Conservation (phyloP, 2,329 filamentous ascomycete genomes). For the Penicillium sp. region DNA sequence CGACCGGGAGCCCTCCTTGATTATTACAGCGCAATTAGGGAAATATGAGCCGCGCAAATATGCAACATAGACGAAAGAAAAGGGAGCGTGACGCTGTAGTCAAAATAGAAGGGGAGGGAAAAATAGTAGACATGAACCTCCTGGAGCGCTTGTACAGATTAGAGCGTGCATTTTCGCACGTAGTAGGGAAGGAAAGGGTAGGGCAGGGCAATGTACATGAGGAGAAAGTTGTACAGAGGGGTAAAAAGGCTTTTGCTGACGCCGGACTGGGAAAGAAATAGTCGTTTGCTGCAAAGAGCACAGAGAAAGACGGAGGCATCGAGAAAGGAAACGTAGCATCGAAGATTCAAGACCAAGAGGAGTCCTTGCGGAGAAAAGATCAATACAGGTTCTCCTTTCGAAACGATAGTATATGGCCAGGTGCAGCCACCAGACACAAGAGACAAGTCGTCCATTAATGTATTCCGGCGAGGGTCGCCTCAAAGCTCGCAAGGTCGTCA, state of each 20-base stretch:
- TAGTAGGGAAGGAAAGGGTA: constrained; percentile 9
- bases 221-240: constrained; percentile 17
- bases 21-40: constrained; percentile 25
- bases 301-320: neutral
- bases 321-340: neutral
- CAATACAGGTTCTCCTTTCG: neutral
- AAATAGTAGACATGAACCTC: constrained; percentile 11
- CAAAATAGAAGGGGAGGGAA: constrained; percentile 7
- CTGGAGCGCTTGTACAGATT: constrained; percentile 11
- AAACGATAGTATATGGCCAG: neutral
- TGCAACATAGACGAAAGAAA: constrained; percentile 19
- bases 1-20: constrained; percentile 8
- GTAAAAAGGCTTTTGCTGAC: constrained; percentile 15
- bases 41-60: constrained; percentile 23
- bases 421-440: neutral
- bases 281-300: constrained; percentile 10
- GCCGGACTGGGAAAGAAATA: constrained; percentile 5
- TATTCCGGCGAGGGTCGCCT: constrained; percentile 25
- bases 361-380: neutral
- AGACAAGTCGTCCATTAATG: constrained; percentile 5
- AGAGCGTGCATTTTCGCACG: constrained; percentile 10
- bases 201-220: constrained; percentile 17
- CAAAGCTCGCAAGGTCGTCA: constrained; percentile 31
- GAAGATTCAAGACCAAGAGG: neutral
- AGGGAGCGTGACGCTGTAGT: constrained; percentile 4